Conservation (phyloP, 2,329 filamentous ascomycete species). For the Grosmannia serpens region DNA sequence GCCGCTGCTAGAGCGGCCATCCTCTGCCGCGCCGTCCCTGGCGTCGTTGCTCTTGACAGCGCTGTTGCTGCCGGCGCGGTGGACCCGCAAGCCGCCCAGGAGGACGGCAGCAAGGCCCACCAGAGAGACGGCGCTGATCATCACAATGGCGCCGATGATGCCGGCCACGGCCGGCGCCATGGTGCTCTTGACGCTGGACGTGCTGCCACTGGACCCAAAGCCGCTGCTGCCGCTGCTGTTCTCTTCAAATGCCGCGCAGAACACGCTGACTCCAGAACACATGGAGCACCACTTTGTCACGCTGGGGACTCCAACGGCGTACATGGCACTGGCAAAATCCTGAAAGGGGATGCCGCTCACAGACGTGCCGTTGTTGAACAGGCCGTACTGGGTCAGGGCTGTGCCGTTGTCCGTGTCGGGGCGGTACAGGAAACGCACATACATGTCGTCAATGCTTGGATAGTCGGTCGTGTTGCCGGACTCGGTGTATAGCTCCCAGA, state of each 20-base stretch:
- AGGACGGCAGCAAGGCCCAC: constrained; percentile 12
- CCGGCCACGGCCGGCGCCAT: constrained; percentile 30
- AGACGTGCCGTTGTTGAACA: constrained; percentile 27
- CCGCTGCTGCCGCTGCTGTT: constrained; percentile 1
- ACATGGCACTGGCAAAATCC: constrained; percentile 27
- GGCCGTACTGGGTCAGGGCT: constrained; percentile 23
- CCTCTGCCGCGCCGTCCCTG: background rate
- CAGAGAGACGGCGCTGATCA: constrained; percentile 21
- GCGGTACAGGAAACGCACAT: constrained; percentile 46
- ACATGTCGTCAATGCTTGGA: constrained; percentile 27
- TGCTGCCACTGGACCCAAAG: background rate
- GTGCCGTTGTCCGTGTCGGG: constrained; percentile 29
- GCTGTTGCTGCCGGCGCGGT: background rate
- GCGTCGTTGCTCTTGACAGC: constrained; percentile 1
- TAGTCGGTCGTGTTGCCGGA: constrained; percentile 6
- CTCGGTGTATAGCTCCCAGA: constrained; percentile 52
- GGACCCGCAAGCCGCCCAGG: constrained; percentile 17
- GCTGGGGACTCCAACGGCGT: constrained; percentile 21
- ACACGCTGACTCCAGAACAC: constrained; percentile 26
- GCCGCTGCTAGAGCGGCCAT: constrained; percentile 16
- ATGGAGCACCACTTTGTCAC: constrained; percentile 30
- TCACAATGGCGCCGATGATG: constrained; percentile 32
- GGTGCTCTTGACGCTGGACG: background rate
- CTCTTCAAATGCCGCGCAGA: constrained; percentile 21
- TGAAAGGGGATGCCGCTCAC: constrained; percentile 24